phyloP scores from a whole-genome alignment of 192 early-diverging fungal genomes.

The Haplosporangium gracile region DNA sequence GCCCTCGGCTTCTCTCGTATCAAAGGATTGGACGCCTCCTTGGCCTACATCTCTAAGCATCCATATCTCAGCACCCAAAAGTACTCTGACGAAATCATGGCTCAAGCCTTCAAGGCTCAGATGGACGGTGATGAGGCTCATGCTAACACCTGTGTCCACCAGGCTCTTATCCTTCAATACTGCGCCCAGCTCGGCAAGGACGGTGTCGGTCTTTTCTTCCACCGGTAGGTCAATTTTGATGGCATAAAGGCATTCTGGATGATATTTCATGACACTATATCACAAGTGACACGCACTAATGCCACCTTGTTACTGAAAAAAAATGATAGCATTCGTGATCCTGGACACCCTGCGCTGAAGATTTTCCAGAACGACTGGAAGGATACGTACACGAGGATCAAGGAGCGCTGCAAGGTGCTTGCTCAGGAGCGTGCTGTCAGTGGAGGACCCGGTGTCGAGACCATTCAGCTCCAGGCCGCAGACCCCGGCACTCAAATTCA shows the following conservation, averaged over 20 bases:
- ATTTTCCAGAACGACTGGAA: conserved; percentile 92
- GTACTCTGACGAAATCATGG: conserved; percentile 87
- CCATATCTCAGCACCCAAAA: conserved; percentile 76
- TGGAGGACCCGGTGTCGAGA: conserved; percentile 66
- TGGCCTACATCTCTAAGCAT: conserved; percentile 77
- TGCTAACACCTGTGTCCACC: conserved; percentile 82
- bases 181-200: conserved; percentile 84
- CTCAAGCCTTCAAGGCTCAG: conserved; percentile 84
- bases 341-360: conserved; percentile 70
- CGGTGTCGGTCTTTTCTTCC: conserved; percentile 89
- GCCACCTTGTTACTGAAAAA: neutral
- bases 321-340: conserved; percentile 56
- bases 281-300: neutral
- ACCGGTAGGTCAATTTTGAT: conserved; percentile 61
- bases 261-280: neutral
- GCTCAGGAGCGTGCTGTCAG: conserved; percentile 63
- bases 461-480: conserved; percentile 79
- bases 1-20: conserved; percentile 71
- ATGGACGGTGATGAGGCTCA: conserved; percentile 76
- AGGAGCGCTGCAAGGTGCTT: conserved; percentile 76
- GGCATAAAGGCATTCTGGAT: neutral
- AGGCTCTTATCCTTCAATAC: conserved; percentile 89
- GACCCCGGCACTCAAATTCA: conserved; percentile 78
- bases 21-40: conserved; percentile 70
- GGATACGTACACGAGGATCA: conserved; percentile 86